phyloP scores from a whole-genome alignment of 208 protist genomes.

The Herpetomonas tarakana region DNA sequence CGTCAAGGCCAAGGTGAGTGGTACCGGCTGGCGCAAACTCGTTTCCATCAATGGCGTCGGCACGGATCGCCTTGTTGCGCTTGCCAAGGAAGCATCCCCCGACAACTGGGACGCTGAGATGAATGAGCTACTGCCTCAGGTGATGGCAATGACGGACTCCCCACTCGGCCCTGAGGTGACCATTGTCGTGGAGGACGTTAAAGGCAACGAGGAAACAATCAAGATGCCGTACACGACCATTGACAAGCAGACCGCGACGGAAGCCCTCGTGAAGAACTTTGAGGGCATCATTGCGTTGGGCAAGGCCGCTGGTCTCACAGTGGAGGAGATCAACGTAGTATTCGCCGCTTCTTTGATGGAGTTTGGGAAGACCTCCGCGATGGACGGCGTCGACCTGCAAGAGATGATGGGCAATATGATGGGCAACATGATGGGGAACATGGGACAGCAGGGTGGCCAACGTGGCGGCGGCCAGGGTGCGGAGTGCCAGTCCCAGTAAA shows the following conservation, averaged over 20 bases:
- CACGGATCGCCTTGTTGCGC: constrained; percentile 14
- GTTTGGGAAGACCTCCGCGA: constrained; percentile 14
- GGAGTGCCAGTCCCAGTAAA: constrained; percentile 36
- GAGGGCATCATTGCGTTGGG: constrained; percentile 40
- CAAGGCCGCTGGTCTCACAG: constrained; percentile 33
- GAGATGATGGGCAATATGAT: constrained; percentile 23
- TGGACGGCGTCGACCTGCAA: constrained; percentile 10
- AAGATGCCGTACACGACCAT: constrained; percentile 9
- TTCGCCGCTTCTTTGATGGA: constrained; percentile 24
- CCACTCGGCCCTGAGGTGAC: constrained; percentile 17
- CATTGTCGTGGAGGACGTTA: constrained; percentile 19
- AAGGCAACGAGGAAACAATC: constrained; percentile 18
- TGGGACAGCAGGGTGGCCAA: constrained; percentile 11
- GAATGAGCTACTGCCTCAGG: constrained; percentile 17
- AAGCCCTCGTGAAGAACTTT: constrained; percentile 35
- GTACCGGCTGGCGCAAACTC: constrained; percentile 16
- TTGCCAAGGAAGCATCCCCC: constrained; percentile 12
- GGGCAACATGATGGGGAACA: constrained; percentile 28
- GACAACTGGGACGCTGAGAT: constrained; percentile 17
- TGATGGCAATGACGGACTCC: constrained; percentile 32
- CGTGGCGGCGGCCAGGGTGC: not conserved
- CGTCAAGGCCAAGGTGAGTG: constrained; percentile 17
- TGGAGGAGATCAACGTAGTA: constrained; percentile 25
- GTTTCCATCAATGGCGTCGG: constrained; percentile 20
- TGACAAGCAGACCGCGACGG: constrained; percentile 7